Percentiles rank a stretch among this genome's conserved stretches.
phyloP scores from a whole-genome alignment of 768 basidiomycete species.

The Mycena haematopus region DNA sequence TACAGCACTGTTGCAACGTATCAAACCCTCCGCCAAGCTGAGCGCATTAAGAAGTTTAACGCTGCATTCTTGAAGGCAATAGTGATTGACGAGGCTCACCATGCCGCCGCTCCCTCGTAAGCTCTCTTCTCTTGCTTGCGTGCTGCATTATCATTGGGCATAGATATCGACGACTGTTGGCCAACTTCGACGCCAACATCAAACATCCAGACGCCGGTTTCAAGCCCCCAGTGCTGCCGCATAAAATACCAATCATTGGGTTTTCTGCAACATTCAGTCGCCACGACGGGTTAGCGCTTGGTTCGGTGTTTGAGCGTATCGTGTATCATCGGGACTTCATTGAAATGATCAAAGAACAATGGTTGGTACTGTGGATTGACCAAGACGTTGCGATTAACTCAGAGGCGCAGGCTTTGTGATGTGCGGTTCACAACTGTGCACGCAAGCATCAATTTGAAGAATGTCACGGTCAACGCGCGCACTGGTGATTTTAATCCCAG shows the following conservation, averaged over 20 bases:
- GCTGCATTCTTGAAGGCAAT: constrained; percentile 71
- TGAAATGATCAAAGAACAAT: constrained; percentile 92
- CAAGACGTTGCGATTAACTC: neutral
- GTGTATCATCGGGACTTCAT: constrained; percentile 92
- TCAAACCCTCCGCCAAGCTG: constrained; percentile 75
- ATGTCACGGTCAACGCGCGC: constrained; percentile 67
- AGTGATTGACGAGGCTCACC: constrained; percentile 94
- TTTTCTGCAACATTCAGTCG: constrained; percentile 96
- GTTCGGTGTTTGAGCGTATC: constrained; percentile 87
- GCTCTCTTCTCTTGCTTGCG: constrained; percentile 34
- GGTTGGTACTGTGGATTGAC: constrained; percentile 49
- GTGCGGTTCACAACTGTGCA: constrained; percentile 86
- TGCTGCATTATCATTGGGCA: constrained; percentile 3
- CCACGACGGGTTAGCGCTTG: constrained; percentile 88
- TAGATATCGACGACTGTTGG: constrained; percentile 83
- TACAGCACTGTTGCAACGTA: constrained; percentile 86
- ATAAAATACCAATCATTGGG: constrained; percentile 83
- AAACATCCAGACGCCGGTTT: constrained; percentile 55
- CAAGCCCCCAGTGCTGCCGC: constrained; percentile 43
- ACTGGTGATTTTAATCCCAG: constrained; percentile 85
- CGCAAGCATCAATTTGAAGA: constrained; percentile 71
- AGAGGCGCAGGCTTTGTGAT: constrained; percentile 70
- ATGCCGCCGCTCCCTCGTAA: constrained; percentile 91
- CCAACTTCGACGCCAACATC: constrained; percentile 78
- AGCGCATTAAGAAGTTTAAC: constrained; percentile 78